Conservation (phyloP, 1,284 basidiomycete species). For the Clitocybe nebularis region DNA sequence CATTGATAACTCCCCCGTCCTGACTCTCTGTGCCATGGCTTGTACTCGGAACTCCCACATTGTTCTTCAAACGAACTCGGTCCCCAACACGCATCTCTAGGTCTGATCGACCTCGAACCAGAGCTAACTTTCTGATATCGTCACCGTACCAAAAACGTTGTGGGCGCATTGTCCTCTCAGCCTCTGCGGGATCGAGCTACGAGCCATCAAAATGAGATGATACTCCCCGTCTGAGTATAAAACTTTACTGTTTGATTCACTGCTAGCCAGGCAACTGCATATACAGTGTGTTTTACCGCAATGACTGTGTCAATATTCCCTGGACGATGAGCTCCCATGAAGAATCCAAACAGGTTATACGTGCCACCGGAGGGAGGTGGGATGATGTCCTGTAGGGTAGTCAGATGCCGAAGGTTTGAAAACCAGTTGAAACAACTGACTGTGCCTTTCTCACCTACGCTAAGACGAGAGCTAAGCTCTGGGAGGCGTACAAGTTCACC, state of each 20-base stretch:
- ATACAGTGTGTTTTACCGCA: slow-evolving; percentile 72
- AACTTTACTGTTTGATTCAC: slow-evolving; percentile 83
- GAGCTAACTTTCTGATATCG: slow-evolving; percentile 63
- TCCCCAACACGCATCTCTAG: slow-evolving; percentile 66
- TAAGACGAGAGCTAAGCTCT: slow-evolving; percentile 69
- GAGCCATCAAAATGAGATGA: too few relatives aligned
- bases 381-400: slow-evolving; percentile 54
- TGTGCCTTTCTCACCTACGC: slow-evolving; percentile 66
- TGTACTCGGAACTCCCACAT: slow-evolving; percentile 44
- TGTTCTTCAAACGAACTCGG: slow-evolving; percentile 53
- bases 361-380: slow-evolving; percentile 47
- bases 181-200: slow-evolving; percentile 57
- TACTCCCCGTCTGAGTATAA: too few relatives aligned
- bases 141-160: slow-evolving; percentile 71
- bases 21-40: slow-evolving; percentile 51
- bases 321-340: slow-evolving; percentile 41
- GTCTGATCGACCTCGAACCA: slow-evolving; percentile 61
- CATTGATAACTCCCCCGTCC: slow-evolving; percentile 39
- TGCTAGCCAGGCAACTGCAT: slow-evolving; percentile 86
- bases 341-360: slow-evolving; percentile 42
- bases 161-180: slow-evolving; percentile 61
- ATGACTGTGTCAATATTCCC: slow-evolving; percentile 60
- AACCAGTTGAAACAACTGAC: slow-evolving; percentile 34
- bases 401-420: slow-evolving; percentile 4
- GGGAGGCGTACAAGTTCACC: slow-evolving; percentile 66